Percentiles rank a stretch among this genome's conserved stretches.
Conservation (phyloP, 2,329 filamentous ascomycete genomes). For the Ampelomyces quisqualis region DNA sequence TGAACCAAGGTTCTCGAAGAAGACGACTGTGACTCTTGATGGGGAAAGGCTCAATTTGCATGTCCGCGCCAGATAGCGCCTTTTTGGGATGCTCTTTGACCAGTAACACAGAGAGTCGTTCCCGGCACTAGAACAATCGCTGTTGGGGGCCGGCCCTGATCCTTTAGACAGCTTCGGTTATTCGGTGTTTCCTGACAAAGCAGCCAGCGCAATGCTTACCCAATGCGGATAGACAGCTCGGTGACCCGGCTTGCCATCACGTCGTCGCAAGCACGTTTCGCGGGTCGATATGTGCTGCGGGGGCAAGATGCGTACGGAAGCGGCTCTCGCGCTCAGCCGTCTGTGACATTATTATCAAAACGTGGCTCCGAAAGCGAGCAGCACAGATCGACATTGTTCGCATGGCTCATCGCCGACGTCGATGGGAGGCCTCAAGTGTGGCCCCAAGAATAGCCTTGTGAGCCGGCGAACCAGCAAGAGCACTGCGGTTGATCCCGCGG, state of each 20-base stretch:
- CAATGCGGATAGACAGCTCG: slow-evolving; percentile 3
- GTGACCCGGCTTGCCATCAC: background rate
- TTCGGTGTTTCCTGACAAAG: background rate
- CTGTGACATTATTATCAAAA: no score
- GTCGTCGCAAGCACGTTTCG: background rate
- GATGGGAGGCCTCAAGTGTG: background rate
- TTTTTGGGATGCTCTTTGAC: slow-evolving; percentile 5
- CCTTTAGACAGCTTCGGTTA: slow-evolving; percentile 14
- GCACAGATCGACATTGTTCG: background rate
- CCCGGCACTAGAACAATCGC: slow-evolving; percentile 16
- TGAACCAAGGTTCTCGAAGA: background rate
- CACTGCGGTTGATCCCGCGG: slow-evolving; percentile 3
- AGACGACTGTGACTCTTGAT: background rate
- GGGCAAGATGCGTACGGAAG: no score
- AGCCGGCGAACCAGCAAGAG: slow-evolving; percentile 3
- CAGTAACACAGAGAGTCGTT: slow-evolving; percentile 14
- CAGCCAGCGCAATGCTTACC: slow-evolving; percentile 2
- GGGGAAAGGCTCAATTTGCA: background rate
- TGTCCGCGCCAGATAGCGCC: slow-evolving; percentile 1
- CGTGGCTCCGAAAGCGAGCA: background rate
- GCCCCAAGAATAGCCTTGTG: slow-evolving; percentile 1
- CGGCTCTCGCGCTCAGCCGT: no score
- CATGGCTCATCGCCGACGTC: background rate
- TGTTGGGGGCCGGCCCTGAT: slow-evolving; percentile 4
- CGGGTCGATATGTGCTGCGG: no score